Evolutionary conservation across 108 stramenopile genomes (phyloP).

Genomic region (Epipyxis sp.): DNA sequence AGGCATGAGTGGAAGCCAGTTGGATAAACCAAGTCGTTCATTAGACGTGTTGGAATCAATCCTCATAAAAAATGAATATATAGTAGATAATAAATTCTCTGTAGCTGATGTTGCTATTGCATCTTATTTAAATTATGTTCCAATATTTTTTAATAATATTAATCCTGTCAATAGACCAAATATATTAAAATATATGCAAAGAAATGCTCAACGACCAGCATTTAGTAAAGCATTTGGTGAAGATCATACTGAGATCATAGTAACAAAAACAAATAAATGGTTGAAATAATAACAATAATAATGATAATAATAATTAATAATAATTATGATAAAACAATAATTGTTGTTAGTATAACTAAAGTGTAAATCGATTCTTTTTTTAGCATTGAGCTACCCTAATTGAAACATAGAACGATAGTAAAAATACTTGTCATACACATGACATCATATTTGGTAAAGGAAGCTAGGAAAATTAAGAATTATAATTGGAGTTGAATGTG

Average conservation of each 20-base stretch:
- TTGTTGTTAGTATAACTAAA: too few relatives aligned
- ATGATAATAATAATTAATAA: neutral
- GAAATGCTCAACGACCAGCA: conserved; percentile 61
- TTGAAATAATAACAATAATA: neutral
- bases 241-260: conserved; percentile 56
- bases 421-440: too few relatives aligned
- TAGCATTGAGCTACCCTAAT: too few relatives aligned
- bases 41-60: conserved; percentile 66
- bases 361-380: too few relatives aligned
- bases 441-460: too few relatives aligned
- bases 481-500: too few relatives aligned
- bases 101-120: conserved; percentile 78
- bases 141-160: conserved; percentile 72
- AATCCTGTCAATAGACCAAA: conserved; percentile 61
- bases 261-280: conserved; percentile 47
- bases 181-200: conserved; percentile 70
- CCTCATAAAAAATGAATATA: conserved; percentile 50
- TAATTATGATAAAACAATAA: too few relatives aligned
- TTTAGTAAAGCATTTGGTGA: conserved; percentile 74
- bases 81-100: conserved; percentile 64
- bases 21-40: conserved; percentile 63
- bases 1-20: conserved; percentile 72
- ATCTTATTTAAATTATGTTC: conserved; percentile 73
- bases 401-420: too few relatives aligned
- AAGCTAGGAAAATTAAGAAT: too few relatives aligned